phyloP scores from a whole-genome alignment of 306 rosid genomes.

The Delonix regia region DNA sequence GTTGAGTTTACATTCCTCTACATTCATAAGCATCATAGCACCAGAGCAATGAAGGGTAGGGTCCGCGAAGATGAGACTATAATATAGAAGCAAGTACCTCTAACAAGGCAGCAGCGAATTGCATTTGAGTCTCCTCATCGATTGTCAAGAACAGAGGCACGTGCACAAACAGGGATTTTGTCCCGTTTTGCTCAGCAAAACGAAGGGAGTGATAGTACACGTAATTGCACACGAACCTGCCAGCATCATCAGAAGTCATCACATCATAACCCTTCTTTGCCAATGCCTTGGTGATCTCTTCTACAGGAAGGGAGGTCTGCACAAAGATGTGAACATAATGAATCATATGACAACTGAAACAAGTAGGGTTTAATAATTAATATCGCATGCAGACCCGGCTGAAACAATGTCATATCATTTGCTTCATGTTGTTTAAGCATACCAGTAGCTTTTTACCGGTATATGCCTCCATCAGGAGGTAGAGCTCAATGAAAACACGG shows the following conservation, averaged over 20 bases:
- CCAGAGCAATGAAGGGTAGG: constrained; percentile 22
- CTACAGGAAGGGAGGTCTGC: constrained; percentile 86
- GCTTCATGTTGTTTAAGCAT: constrained; percentile 21
- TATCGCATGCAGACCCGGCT: neutral
- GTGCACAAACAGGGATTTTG: constrained; percentile 83
- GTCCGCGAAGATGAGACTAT: constrained; percentile 41
- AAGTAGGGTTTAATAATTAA: neutral
- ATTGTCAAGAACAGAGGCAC: constrained; percentile 89
- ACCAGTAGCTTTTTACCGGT: neutral
- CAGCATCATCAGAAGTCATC: constrained; percentile 87
- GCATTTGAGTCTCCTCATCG: constrained; percentile 83
- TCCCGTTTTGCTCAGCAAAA: constrained; percentile 75
- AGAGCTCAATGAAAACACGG: neutral
- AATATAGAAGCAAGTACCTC: constrained; percentile 69
- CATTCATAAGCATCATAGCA: constrained; percentile 34
- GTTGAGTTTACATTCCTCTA: constrained; percentile 43
- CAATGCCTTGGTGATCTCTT: constrained; percentile 77
- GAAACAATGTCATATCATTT: neutral
- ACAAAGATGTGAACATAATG: constrained; percentile 25
- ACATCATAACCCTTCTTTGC: constrained; percentile 79
- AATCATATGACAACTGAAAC: neutral
- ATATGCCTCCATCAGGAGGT: constrained; percentile 20
- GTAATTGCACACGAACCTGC: constrained; percentile 96
- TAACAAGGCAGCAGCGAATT: constrained; percentile 83
- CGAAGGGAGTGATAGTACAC: constrained; percentile 95